Conservation (phyloP, 1,284 basidiomycete genomes). For the Retiboletus flavoniger region DNA sequence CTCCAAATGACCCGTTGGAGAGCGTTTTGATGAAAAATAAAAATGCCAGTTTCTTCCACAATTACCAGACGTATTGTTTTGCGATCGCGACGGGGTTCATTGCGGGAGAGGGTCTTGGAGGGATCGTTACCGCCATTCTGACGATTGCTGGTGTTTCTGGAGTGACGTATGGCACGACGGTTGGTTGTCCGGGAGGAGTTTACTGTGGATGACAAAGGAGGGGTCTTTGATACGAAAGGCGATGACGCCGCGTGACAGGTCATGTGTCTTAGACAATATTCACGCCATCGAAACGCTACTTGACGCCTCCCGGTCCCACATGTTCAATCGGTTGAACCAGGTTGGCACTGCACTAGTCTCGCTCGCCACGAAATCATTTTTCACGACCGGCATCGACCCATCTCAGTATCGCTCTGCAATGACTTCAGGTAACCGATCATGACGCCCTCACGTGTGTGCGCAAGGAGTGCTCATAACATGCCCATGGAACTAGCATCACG, state of each 20-base stretch:
- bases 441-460: not conserved
- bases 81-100: constrained; percentile 8
- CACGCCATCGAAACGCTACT: not conserved
- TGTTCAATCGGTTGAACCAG: constrained; percentile 26
- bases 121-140: constrained; percentile 6
- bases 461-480: not conserved
- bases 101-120: constrained; percentile 6
- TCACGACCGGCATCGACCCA: constrained; percentile 19
- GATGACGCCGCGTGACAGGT: not conserved
- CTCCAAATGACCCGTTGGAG: not conserved
- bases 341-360: constrained; percentile 24
- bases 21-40: not conserved
- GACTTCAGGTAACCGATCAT: constrained; percentile 22
- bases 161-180: constrained; percentile 1
- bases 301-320: constrained; percentile 1
- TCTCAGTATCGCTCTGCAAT: constrained; percentile 33
- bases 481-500: constrained; percentile 16
- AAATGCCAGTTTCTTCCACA: not conserved
- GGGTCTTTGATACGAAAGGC: too few relatives aligned
- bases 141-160: constrained; percentile 2
- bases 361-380: constrained; percentile 15
- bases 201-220: not conserved
- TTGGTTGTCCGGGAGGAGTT: constrained; percentile 4
- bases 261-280: not conserved
- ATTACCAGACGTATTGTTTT: constrained; percentile 3